Conservation (phyloP, 2,329 filamentous ascomycete genomes). For the Colletotrichum graminicola region DNA sequence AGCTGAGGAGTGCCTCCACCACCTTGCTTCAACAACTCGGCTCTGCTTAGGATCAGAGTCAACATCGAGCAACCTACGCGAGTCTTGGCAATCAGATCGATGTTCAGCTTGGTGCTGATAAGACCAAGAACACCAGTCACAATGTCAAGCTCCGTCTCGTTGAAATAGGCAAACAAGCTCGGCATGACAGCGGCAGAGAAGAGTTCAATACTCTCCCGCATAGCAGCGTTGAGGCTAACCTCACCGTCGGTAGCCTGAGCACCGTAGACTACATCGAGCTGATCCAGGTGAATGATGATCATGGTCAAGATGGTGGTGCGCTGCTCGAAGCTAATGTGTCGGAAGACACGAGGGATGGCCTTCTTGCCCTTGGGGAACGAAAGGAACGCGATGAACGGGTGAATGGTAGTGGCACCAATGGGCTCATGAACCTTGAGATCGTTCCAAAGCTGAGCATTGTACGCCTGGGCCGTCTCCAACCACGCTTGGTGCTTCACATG, state of each 20-base stretch:
- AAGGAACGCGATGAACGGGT: slow-evolving; percentile 96
- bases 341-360: slow-evolving; percentile 93
- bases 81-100: slow-evolving; percentile 86
- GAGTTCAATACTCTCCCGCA: slow-evolving; percentile 92
- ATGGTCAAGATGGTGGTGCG: slow-evolving; percentile 96
- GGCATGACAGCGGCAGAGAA: slow-evolving; percentile 92
- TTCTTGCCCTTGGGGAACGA: slow-evolving; percentile 97
- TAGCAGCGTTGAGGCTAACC: slow-evolving; percentile 75
- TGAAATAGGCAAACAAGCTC: slow-evolving; percentile 88
- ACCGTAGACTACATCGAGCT: slow-evolving; percentile 87
- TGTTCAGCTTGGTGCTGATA: slow-evolving; percentile 84
- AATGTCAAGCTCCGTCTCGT: slow-evolving; percentile 90
- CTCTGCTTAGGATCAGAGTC: slow-evolving; percentile 93
- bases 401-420: slow-evolving; percentile 80
- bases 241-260: slow-evolving; percentile 82
- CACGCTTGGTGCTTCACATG: slow-evolving; percentile 84
- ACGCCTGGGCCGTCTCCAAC: slow-evolving; percentile 75
- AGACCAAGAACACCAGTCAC: slow-evolving; percentile 91
- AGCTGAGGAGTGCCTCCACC: slow-evolving; percentile 77
- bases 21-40: slow-evolving; percentile 90
- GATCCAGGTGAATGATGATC: slow-evolving; percentile 93
- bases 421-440: slow-evolving; percentile 94
- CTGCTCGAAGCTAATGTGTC: slow-evolving; percentile 91
- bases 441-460: slow-evolving; percentile 86
- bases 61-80: slow-evolving; percentile 90